Conservation (phyloP, 495 filamentous ascomycete genomes). For the Chlorociboria aeruginascens region DNA sequence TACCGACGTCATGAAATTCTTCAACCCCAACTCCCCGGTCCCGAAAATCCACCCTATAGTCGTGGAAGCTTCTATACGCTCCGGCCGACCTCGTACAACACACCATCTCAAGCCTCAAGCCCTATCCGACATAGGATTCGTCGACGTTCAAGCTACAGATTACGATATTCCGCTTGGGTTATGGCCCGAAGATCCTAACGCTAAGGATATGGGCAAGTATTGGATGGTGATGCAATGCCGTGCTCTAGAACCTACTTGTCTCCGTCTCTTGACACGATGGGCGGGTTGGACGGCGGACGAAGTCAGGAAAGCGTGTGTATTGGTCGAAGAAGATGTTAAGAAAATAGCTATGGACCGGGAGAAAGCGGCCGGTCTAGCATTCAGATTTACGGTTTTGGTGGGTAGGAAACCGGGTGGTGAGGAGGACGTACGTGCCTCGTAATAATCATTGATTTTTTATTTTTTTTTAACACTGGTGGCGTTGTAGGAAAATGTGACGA, state of each 20-base stretch:
- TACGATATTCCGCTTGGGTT: conserved; percentile 49
- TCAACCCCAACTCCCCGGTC: conserved; percentile 26
- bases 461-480: too few relatives aligned
- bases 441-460: too few relatives aligned
- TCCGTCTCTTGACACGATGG: conserved; percentile 49
- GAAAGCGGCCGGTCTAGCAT: conserved; percentile 28
- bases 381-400: conserved; percentile 40
- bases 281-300: conserved; percentile 43
- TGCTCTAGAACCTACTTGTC: conserved; percentile 47
- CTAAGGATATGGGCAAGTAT: conserved; percentile 50
- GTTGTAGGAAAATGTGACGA: too few relatives aligned
- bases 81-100: conserved; percentile 37
- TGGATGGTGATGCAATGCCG: conserved; percentile 52
- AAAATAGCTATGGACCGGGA: conserved; percentile 29
- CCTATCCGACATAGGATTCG: conserved; percentile 47
- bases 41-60: conserved; percentile 24
- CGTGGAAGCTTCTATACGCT: conserved; percentile 26
- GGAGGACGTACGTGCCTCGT: too few relatives aligned
- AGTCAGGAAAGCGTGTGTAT: conserved; percentile 42
- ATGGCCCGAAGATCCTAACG: conserved; percentile 39
- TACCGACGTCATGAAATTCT: conserved; percentile 26
- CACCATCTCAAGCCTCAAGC: conserved; percentile 40
- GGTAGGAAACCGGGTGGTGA: conserved; percentile 37
- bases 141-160: conserved; percentile 41
- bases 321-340: conserved; percentile 40